Percentiles rank a stretch among this genome's conserved stretches.
These are phyloP conservation scores for Yamadazyma siamensis DNA, from an alignment of 1,139 yeast genomes.

Conservation along the genomic window DNA sequence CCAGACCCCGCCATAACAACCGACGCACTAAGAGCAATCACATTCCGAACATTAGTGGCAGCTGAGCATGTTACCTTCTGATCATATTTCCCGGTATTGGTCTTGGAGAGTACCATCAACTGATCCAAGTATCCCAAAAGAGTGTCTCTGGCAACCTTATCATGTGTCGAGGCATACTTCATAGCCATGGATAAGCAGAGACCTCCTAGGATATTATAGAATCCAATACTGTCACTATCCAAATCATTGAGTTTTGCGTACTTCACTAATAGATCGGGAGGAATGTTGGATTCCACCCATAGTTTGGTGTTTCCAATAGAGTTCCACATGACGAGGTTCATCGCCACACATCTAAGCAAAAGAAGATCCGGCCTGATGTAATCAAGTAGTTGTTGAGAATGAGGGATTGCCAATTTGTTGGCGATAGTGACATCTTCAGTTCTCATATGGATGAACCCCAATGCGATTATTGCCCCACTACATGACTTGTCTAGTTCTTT, in stretches of 20 bases:
- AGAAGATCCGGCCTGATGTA: constrained; percentile 80
- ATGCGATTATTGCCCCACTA: constrained; percentile 77
- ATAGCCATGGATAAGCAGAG: constrained; percentile 72
- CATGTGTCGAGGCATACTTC: constrained; percentile 69
- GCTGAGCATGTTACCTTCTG: constrained; percentile 57
- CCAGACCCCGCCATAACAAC: constrained; percentile 91
- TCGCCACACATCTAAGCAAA: constrained; percentile 64
- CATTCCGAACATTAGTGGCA: constrained; percentile 55
- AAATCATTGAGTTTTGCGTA: constrained; percentile 25
- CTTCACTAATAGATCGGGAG: constrained; percentile 34
- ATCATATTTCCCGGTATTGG: constrained; percentile 53
- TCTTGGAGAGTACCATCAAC: constrained; percentile 51
- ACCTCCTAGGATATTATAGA: constrained; percentile 72
- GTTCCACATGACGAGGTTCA: constrained; percentile 79
- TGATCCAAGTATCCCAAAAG: constrained; percentile 62
- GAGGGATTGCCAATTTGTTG: constrained; percentile 59
- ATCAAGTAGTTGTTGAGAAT: constrained; percentile 57
- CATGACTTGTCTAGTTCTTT: constrained; percentile 70
- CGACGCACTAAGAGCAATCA: constrained; percentile 62
- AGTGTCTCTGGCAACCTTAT: constrained; percentile 52
- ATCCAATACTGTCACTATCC: constrained; percentile 63
- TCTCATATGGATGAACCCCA: constrained; percentile 69
- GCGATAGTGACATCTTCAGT: constrained; percentile 65
- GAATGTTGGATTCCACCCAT: constrained; percentile 66
- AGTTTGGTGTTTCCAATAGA: constrained; percentile 44